Evolutionary conservation across 2,329 filamentous ascomycete genomes (phyloP).

Genomic region (Trichoderma pleuroti): DNA sequence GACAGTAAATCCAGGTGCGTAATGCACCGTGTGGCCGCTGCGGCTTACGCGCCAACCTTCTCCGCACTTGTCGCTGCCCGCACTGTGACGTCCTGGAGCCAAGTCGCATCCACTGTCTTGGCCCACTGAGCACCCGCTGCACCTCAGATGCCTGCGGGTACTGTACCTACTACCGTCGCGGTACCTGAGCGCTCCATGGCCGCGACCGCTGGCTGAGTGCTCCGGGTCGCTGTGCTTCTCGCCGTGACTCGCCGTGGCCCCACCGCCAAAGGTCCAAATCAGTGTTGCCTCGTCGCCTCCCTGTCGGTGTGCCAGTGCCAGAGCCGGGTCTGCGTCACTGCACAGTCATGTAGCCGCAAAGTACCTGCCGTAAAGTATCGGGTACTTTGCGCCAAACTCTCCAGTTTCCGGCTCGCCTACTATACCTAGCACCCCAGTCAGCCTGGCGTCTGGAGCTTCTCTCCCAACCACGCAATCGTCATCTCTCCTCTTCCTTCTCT

Average conservation of each 20-base stretch:
- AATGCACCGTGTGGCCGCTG: neutral
- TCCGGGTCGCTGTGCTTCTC: neutral
- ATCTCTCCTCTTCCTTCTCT: slow-evolving; percentile 20
- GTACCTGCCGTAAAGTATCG: neutral
- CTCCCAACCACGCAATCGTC: slow-evolving; percentile 20
- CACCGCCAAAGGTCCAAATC: neutral
- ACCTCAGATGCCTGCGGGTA: slow-evolving; percentile 12
- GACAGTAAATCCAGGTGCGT: neutral
- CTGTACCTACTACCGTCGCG: slow-evolving; percentile 5
- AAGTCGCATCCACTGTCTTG: neutral
- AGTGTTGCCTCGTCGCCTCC: slow-evolving; percentile 6
- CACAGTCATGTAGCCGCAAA: slow-evolving; percentile 1
- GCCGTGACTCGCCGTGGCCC: neutral
- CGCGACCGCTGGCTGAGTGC: neutral
- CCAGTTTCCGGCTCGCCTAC: slow-evolving; percentile 3
- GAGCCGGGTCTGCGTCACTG: slow-evolving; percentile 10
- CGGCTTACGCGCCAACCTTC: neutral
- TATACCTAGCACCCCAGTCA: slow-evolving; percentile 7
- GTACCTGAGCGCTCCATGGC: neutral
- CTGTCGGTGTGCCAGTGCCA: slow-evolving; percentile 7
- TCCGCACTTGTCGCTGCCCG: neutral
- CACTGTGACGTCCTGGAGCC: slow-evolving; percentile 6
- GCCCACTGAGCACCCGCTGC: neutral
- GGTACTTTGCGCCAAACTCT: neutral
- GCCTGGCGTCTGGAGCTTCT: slow-evolving; percentile 15